These are phyloP conservation scores for Penicillium argentinense DNA, from an alignment of 495 filamentous ascomycete genomes.

Conservation along the genomic window DNA sequence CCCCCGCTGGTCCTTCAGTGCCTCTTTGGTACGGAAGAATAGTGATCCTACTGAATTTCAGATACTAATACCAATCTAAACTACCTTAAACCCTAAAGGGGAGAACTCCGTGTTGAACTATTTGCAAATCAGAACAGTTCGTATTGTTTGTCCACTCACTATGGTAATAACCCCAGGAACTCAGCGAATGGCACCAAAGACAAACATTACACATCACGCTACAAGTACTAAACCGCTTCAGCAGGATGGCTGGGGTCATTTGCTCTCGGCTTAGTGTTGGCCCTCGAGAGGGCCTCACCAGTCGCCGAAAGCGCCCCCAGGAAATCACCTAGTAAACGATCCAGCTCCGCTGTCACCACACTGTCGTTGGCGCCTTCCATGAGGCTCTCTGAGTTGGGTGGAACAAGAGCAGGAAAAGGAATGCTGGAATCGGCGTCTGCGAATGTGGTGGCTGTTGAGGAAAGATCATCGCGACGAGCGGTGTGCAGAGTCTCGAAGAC, in stretches of 20 bases:
- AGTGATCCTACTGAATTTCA: too few species aligned
- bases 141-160: too few species aligned
- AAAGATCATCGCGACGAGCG: constrained; percentile 10
- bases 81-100: too few species aligned
- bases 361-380: constrained; percentile 34
- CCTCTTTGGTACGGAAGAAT: too few species aligned
- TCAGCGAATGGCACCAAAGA: background rate
- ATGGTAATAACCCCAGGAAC: background rate
- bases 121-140: too few species aligned
- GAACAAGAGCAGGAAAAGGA: constrained; percentile 33
- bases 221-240: background rate
- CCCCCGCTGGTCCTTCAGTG: too few species aligned
- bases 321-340: constrained; percentile 40
- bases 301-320: constrained; percentile 37
- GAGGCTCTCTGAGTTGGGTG: constrained; percentile 36
- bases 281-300: constrained; percentile 31
- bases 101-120: too few species aligned
- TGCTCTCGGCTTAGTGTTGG: constrained; percentile 5
- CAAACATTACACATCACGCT: background rate
- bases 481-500: constrained; percentile 30
- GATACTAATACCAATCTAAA: too few species aligned
- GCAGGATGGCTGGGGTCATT: constrained; percentile 1
- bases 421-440: constrained; percentile 15
- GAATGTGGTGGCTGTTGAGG: background rate
- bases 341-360: constrained; percentile 35